A percentile compares a stretch with the other conserved stretches of the same genome.
Evolutionary conservation across 23 red algal species (phyloP).

Genomic region (Pyropia haitanensis): DNA sequence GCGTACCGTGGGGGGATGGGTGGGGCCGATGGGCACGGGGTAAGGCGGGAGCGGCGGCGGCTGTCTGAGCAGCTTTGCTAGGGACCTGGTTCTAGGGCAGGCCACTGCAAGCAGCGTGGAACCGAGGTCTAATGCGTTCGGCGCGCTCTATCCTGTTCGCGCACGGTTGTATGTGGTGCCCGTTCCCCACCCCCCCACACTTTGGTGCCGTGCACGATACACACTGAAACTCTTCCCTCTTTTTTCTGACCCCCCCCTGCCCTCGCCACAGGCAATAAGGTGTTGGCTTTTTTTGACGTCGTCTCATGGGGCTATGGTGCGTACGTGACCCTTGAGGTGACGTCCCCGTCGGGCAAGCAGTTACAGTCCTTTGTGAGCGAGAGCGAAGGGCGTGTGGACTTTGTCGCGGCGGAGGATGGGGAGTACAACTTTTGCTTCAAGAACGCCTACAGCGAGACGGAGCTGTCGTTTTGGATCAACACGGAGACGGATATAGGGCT

Average conservation of each 20-base stretch:
- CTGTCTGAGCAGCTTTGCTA: too few species aligned
- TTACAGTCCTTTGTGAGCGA: slow-evolving; percentile 62
- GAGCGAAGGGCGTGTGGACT: slow-evolving; percentile 67
- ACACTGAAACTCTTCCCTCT: too few species aligned
- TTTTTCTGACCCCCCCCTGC: neutral
- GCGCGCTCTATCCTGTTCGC: too few species aligned
- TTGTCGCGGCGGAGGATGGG: slow-evolving; percentile 61
- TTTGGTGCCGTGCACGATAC: too few species aligned
- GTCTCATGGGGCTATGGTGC: slow-evolving; percentile 81
- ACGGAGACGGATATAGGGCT: slow-evolving; percentile 59
- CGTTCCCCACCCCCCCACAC: too few species aligned
- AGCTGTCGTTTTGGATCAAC: slow-evolving; percentile 77
- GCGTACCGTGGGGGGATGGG: neutral
- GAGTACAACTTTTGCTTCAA: slow-evolving; percentile 74
- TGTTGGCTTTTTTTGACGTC: slow-evolving; percentile 73
- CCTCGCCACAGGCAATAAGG: slow-evolving; percentile 40
- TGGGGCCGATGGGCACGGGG: too few species aligned
- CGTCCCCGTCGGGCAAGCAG: slow-evolving; percentile 35
- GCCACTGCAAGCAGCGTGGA: too few species aligned
- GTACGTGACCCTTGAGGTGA: slow-evolving; percentile 61
- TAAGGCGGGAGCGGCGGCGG: too few species aligned
- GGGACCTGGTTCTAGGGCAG: too few species aligned
- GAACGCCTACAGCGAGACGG: slow-evolving; percentile 62
- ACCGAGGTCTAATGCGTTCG: too few species aligned
- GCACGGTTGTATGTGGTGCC: too few species aligned